Evolutionary conservation across 2,329 filamentous ascomycete genomes (phyloP), one percentile per base, ranked within the genome.

Genomic region (Alternaria arbusti): DNA sequence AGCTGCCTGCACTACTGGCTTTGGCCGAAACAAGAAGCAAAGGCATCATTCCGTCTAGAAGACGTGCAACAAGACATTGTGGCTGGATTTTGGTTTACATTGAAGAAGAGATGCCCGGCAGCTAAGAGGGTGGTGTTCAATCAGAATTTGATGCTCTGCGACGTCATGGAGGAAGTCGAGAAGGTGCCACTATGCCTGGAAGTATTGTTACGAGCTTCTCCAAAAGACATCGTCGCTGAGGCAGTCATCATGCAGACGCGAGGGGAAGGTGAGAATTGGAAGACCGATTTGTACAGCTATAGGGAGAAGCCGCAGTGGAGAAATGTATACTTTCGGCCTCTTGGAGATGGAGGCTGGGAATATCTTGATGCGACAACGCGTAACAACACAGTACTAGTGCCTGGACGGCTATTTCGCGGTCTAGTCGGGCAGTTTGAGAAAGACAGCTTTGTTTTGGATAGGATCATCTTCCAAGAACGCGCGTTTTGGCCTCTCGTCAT

Each of bases 81-180:
- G 20, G 30, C 13, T 22, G n/a, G 10, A n/a, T 61, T 70, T 28
- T 69, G 66, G 68, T 40, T 43, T 25, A 55, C 23, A 22, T 58
- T 70, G 17, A 28, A 20, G 36, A 52, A 36, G 17, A 45, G 64
- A 40, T 67, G 64, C 61, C 64, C 68, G 12, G 50, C 26, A 23
- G 62, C 52, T 30, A 69, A 61, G 43, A 59, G 25, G 26, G 60
- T 69, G 17, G 57, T 68, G 3, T 32, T 70, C 25, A 69, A 67
- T 17, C 49, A 67, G 46, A 63, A 61, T 46, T 44, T 50, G 50
- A 40, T 52, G 43, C 32, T 25, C n/a, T 23, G 30, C 22, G 15
- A 17, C 9, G 28, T 20, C 50, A 40, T 28, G 7, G 40, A 62
- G 6, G 55, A 57, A 9, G n/a, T 23, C 49, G 59, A 59, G 43